Evolutionary conservation across 1,139 yeast species (phyloP).

Genomic region (Saccharomycopsis hybrid): DNA sequence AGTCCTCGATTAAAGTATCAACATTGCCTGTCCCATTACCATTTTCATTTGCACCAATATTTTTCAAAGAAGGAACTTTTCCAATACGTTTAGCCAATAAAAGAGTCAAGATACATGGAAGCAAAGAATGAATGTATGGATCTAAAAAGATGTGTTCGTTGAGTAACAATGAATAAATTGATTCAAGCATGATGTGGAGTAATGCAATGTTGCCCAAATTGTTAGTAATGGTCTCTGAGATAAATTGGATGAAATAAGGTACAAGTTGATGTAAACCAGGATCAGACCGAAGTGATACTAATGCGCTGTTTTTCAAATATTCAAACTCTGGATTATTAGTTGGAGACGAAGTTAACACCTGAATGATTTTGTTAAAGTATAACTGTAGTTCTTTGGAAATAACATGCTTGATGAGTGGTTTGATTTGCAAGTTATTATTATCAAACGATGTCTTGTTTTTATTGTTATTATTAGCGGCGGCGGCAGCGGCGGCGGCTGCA

Average conservation of each 20-base stretch:
- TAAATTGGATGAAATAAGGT: slow-evolving; percentile 93
- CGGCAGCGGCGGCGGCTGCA: slow-evolving; percentile 17
- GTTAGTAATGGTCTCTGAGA: slow-evolving; percentile 91
- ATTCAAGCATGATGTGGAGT: slow-evolving; percentile 84
- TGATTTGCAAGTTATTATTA: slow-evolving; percentile 61
- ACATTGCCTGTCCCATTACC: background rate
- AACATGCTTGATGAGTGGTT: slow-evolving; percentile 95
- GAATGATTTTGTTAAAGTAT: slow-evolving; percentile 85
- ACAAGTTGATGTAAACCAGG: slow-evolving; percentile 96
- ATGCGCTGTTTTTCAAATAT: slow-evolving; percentile 65
- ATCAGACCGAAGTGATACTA: slow-evolving; percentile 77
- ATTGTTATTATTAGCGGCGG: too few relatives aligned
- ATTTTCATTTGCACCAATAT: background rate
- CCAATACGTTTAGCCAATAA: slow-evolving; percentile 90
- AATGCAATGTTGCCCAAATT: slow-evolving; percentile 70
- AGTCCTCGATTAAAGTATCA: slow-evolving; percentile 24
- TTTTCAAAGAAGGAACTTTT: slow-evolving; percentile 35
- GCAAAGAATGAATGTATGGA: slow-evolving; percentile 92
- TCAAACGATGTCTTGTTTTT: slow-evolving; percentile 9
- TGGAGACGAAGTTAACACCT: slow-evolving; percentile 49
- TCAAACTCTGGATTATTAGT: slow-evolving; percentile 41
- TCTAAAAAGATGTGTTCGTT: slow-evolving; percentile 86
- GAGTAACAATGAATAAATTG: slow-evolving; percentile 75
- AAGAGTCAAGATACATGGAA: slow-evolving; percentile 91
- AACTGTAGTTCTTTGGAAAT: slow-evolving; percentile 89